Conservation (phyloP, 208 protist genomes). For the Strigomonas oncopelti region DNA sequence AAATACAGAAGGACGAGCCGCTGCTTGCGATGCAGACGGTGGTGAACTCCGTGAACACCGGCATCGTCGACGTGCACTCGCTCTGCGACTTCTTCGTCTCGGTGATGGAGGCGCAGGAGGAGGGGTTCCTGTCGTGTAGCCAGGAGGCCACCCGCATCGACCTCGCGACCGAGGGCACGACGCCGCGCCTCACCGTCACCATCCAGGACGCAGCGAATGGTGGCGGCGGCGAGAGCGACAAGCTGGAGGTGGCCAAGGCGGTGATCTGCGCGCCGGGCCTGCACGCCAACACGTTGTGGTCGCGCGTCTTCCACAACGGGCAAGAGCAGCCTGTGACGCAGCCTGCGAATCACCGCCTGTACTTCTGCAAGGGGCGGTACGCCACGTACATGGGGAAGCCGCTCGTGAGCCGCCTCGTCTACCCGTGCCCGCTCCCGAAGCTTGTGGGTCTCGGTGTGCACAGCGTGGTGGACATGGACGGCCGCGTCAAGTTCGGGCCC, state of each 20-base stretch:
- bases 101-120: conserved; percentile 11
- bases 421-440: conserved; percentile 33
- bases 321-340: background rate
- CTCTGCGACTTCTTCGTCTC: conserved; percentile 22
- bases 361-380: conserved; percentile 35
- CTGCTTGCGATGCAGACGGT: conserved; percentile 29
- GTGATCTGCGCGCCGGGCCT: conserved; percentile 24
- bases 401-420: conserved; percentile 24
- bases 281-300: conserved; percentile 30
- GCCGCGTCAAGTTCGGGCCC: conserved; percentile 36
- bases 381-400: conserved; percentile 27
- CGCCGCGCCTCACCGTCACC: conserved; percentile 2
- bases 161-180: background rate
- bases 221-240: conserved; percentile 8
- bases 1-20: conserved; percentile 26
- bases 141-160: conserved; percentile 17
- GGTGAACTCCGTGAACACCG: conserved; percentile 35
- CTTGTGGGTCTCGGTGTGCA: conserved; percentile 36
- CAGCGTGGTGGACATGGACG: conserved; percentile 35
- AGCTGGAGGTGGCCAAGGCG: conserved; percentile 19
- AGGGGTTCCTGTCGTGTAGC: conserved; percentile 23
- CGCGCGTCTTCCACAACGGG: conserved; percentile 9
- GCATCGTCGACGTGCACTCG: conserved; percentile 41
- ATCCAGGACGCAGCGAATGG: conserved; percentile 5
- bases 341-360: conserved; percentile 20